Evolutionary conservation across 1,139 yeast species (phyloP).

Genomic region (Ogataea hybrid): DNA sequence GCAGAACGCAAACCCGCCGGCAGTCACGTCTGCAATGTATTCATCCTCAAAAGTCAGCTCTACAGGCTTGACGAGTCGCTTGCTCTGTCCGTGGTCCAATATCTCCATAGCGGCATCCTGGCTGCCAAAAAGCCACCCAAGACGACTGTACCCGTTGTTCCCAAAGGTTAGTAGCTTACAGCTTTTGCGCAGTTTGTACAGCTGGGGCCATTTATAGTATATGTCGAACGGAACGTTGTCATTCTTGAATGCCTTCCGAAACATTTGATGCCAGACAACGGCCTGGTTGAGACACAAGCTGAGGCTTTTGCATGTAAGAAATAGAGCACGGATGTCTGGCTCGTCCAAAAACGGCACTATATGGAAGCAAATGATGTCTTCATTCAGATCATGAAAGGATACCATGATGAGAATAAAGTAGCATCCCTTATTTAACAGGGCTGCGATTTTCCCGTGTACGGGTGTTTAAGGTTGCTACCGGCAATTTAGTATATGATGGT

Average conservation of each 20-base stretch:
- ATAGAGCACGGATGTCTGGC: slow-evolving; percentile 46
- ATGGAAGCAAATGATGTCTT: slow-evolving; percentile 44
- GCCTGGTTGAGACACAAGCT: slow-evolving; percentile 36
- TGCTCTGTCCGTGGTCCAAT: slow-evolving; percentile 6
- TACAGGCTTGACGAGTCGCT: slow-evolving; percentile 12
- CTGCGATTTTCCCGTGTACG: not conserved
- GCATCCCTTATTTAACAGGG: not conserved
- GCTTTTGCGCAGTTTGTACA: slow-evolving; percentile 29
- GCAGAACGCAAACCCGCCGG: slow-evolving; percentile 70
- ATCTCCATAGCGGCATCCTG: slow-evolving; percentile 8
- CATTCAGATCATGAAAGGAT: slow-evolving; percentile 17
- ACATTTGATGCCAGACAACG: slow-evolving; percentile 46
- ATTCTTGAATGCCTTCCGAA: slow-evolving; percentile 47
- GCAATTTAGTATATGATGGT: too few species aligned
- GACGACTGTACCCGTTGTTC: slow-evolving; percentile 53
- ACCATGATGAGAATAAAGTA: not conserved
- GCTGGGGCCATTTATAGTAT: slow-evolving; percentile 33
- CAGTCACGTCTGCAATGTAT: slow-evolving; percentile 44
- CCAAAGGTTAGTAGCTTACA: slow-evolving; percentile 59
- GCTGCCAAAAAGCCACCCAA: slow-evolving; percentile 41
- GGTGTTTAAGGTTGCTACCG: too few species aligned
- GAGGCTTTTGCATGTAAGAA: slow-evolving; percentile 42
- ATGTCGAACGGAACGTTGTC: slow-evolving; percentile 42
- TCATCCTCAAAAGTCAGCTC: slow-evolving; percentile 10
- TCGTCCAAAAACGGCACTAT: slow-evolving; percentile 41